Conservation (phyloP, 1,139 yeast genomes). For the Pichia inconspicua region DNA sequence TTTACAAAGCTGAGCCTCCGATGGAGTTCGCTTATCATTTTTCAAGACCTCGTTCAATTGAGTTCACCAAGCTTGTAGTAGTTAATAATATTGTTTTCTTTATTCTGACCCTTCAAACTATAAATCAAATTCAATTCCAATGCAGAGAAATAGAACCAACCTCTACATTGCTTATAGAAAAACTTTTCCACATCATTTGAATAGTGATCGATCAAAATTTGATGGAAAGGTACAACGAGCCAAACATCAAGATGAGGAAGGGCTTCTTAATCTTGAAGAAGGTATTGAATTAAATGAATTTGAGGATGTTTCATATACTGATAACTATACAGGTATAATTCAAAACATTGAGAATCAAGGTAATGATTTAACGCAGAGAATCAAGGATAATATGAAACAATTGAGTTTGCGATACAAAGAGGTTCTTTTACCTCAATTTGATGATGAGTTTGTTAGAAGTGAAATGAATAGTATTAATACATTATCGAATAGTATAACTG, state of each 20-base stretch:
- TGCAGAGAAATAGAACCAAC: slow-evolving; percentile 73
- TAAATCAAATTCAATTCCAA: slow-evolving; percentile 17
- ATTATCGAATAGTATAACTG: slow-evolving; percentile 64
- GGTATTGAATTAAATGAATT: slow-evolving; percentile 44
- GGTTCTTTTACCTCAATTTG: slow-evolving; percentile 79
- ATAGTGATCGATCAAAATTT: not conserved
- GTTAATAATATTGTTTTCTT: too few species aligned
- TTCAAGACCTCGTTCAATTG: too few species aligned
- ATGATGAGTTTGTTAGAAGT: slow-evolving; percentile 36
- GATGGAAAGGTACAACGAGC: not conserved
- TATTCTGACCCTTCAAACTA: too few species aligned
- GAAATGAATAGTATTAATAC: slow-evolving; percentile 47
- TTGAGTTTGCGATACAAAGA: slow-evolving; percentile 68
- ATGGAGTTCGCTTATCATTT: too few species aligned
- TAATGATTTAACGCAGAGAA: slow-evolving; percentile 10
- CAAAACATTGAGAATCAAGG: slow-evolving; percentile 14
- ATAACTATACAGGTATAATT: slow-evolving; percentile 9
- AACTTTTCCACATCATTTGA: slow-evolving; percentile 50
- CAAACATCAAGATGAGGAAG: slow-evolving; percentile 47
- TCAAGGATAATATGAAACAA: slow-evolving; percentile 36
- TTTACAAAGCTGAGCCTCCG: too few species aligned
- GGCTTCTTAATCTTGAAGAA: slow-evolving; percentile 26
- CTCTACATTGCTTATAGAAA: slow-evolving; percentile 63
- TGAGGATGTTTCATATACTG: not conserved
- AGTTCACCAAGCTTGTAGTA: not conserved